phyloP scores from a whole-genome alignment of 169 alveolate genomes.

The Eimeria tenella region DNA sequence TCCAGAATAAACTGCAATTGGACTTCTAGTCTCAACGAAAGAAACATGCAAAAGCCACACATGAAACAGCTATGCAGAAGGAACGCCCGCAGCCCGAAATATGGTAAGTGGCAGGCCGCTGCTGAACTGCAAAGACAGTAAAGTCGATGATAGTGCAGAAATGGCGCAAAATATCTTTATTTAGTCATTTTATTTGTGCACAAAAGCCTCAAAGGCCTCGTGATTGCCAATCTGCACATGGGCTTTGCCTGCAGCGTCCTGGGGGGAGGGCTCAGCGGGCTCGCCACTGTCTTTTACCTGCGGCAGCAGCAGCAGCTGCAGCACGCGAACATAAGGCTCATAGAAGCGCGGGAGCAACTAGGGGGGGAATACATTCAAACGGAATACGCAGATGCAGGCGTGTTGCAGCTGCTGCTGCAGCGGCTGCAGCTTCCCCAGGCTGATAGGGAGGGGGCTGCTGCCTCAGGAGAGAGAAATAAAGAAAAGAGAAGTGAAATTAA shows the following conservation, averaged over 20 bases:
- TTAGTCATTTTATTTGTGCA: background rate
- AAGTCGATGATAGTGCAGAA: background rate
- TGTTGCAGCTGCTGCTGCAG: conserved; percentile 38
- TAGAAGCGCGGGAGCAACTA: conserved; percentile 20
- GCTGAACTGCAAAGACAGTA: background rate
- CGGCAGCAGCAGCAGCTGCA: conserved; percentile 65
- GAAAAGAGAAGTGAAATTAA: no score
- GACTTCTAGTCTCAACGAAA: no score
- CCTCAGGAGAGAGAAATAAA: no score
- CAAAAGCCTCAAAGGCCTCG: background rate
- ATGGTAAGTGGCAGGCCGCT: background rate
- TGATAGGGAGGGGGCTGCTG: no score
- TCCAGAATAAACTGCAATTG: no score
- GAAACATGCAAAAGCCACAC: no score
- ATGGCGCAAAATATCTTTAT: background rate
- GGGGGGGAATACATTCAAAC: conserved; percentile 37
- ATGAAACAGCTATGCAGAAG: background rate
- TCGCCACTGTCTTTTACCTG: conserved; percentile 33
- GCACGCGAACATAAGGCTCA: conserved; percentile 48
- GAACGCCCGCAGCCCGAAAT: conserved; percentile 17
- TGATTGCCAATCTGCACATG: background rate
- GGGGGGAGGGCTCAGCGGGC: conserved; percentile 66
- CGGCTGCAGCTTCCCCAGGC: background rate
- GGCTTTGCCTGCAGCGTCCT: conserved; percentile 48
- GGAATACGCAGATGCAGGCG: conserved; percentile 15